Base-by-base conservation (phyloP, 2,329 filamentous ascomycete genomes). In the Alternaria rosae region DNA sequence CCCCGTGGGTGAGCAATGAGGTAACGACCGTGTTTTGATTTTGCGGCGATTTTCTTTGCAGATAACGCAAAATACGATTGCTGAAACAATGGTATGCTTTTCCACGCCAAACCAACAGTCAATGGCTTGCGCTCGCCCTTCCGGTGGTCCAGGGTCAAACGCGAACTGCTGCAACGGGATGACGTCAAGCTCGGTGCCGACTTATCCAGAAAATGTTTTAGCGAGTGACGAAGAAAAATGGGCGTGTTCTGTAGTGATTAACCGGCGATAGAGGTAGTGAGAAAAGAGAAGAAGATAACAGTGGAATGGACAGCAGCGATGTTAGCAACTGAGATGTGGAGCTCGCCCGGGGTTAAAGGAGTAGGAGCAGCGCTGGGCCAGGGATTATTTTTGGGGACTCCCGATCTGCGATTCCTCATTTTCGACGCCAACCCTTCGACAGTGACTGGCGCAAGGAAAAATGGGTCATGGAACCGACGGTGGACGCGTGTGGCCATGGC, bases 381-480 rank as follows among this genome's bases (percentile, higher is more conserved):
- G 54, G 60, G 60, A 64, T 55, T 65, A 68, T 65, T 58, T 70
- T 68, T 67, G 61, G 67, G 60, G 63, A 64, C 60, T 54, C 58
- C 50, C 68, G 70, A 71, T 69, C 68, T 64, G 41, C 61, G 61
- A 67, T 68, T 59, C 51, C 63, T 69, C 58, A 55, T 47, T 54
- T 58, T 59, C 54, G 30, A 28, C 43, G 57, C 54, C 56, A 57
- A 56, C 50, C 30, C 43, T 59, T 63, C 56, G 63, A 51, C 54
- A 59, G 50, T 53, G 32, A 52, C 44, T 64, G 59, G 61, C 56
- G 59, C 55, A 62, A 35, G 35, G 41, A 56, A 71, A 67, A 69
- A 56, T 64, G 69, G 69, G 71, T 54, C 68, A 53, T 28, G 54
- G 53, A 60, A 57, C 54, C 41, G 38, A 38, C 45, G 45, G 54